These are phyloP conservation scores for Miscanthus lutarioriparius DNA, from an alignment of 176 grass and related monocot genomes.

Conservation along the genomic window DNA sequence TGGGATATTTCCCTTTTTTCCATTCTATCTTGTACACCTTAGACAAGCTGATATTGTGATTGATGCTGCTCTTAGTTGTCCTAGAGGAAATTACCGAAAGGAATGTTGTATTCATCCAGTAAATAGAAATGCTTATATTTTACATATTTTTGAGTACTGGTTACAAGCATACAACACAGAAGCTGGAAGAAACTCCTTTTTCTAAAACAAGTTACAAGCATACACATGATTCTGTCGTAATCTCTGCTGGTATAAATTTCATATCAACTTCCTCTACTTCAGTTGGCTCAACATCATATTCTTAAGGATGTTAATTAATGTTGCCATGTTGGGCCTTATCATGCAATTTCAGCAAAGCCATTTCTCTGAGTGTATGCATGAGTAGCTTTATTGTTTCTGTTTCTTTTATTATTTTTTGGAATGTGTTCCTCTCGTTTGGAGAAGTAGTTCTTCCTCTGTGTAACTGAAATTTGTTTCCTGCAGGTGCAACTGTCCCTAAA, in stretches of 20 bases:
- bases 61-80: background rate
- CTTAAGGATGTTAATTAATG: background rate
- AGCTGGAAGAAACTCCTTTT: background rate
- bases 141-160: background rate
- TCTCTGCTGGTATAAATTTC: background rate
- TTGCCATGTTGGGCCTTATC: background rate
- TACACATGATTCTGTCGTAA: background rate
- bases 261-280: background rate
- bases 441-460: background rate
- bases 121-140: background rate
- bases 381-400: background rate
- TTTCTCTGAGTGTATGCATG: background rate
- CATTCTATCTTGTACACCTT: background rate
- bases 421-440: background rate
- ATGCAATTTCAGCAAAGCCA: background rate
- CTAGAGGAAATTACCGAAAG: background rate
- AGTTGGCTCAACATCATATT: background rate
- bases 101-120: background rate
- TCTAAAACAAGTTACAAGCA: background rate
- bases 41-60: too few species aligned
- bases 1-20: background rate
- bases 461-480: constrained; percentile 29
- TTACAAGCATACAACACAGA: background rate
- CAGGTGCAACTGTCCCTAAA: constrained; percentile 62
- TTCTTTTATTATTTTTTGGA: background rate